phyloP scores from a whole-genome alignment of 495 filamentous ascomycete genomes.

The Hyphodiscus hymeniophilus region DNA sequence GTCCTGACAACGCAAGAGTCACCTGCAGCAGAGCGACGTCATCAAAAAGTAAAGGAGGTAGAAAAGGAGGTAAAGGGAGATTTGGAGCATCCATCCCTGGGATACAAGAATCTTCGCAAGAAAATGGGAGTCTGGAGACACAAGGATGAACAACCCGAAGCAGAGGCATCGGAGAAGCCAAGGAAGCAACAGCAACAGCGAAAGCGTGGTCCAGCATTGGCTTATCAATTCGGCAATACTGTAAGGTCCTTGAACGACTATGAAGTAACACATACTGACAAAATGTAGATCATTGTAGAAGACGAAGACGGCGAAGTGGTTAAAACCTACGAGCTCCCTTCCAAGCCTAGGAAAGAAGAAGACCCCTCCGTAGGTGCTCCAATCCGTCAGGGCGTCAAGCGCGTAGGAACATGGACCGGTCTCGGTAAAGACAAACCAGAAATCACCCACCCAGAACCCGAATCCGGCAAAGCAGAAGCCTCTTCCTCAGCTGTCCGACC shows the following conservation, averaged over 20 bases:
- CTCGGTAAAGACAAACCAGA: slow-evolving; percentile 21
- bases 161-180: slow-evolving; percentile 21
- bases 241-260: slow-evolving; percentile 35
- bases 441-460: not conserved
- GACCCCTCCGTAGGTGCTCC: not conserved
- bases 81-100: slow-evolving; percentile 14
- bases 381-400: slow-evolving; percentile 6
- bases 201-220: slow-evolving; percentile 55
- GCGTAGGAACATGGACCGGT: slow-evolving; percentile 17
- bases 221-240: slow-evolving; percentile 92
- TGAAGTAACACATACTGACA: too few species aligned
- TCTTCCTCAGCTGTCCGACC: not conserved
- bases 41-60: slow-evolving; percentile 41
- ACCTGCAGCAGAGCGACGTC: slow-evolving; percentile 34
- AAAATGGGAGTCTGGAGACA: slow-evolving; percentile 21
- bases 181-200: slow-evolving; percentile 8
- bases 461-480: not conserved
- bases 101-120: slow-evolving; percentile 19
- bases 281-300: slow-evolving; percentile 86
- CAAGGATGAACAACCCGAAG: slow-evolving; percentile 14
- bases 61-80: slow-evolving; percentile 33
- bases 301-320: slow-evolving; percentile 96
- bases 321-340: slow-evolving; percentile 90
- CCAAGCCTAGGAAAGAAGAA: slow-evolving; percentile 12
- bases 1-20: slow-evolving; percentile 45